Conservation (phyloP, 495 filamentous ascomycete genomes). For the Lophiostoma macrostomum region DNA sequence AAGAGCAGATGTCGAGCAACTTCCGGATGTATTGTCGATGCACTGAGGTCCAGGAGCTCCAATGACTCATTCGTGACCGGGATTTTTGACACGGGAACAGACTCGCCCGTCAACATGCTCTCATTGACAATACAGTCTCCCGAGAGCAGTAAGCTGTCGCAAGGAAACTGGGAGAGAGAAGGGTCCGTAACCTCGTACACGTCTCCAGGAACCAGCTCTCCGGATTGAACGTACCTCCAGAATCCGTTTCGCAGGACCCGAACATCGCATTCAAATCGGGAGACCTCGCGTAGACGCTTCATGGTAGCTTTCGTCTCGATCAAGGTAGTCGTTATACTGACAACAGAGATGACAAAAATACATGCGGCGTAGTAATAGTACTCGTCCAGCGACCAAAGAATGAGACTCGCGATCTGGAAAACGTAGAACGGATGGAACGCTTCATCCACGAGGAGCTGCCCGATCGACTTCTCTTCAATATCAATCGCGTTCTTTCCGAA, state of each 20-base stretch:
- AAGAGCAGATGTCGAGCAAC: slow-evolving; percentile 88
- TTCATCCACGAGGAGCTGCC: slow-evolving; percentile 87
- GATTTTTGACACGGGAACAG: slow-evolving; percentile 90
- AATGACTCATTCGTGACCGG: slow-evolving; percentile 84
- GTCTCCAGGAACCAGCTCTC: slow-evolving; percentile 91
- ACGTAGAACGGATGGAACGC: slow-evolving; percentile 97
- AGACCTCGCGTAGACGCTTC: slow-evolving; percentile 85
- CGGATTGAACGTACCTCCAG: slow-evolving; percentile 83
- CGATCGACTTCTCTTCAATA: slow-evolving; percentile 80
- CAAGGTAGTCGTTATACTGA: slow-evolving; percentile 85
- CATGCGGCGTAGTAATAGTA: slow-evolving; percentile 98
- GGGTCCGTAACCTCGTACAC: slow-evolving; percentile 97
- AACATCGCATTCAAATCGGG: slow-evolving; percentile 90
- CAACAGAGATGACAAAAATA: slow-evolving; percentile 91
- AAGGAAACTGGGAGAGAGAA: slow-evolving; percentile 86
- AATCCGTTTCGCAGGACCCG: slow-evolving; percentile 92
- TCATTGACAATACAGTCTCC: slow-evolving; percentile 99
- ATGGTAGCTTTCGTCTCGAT: slow-evolving; percentile 92
- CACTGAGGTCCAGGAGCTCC: slow-evolving; percentile 65
- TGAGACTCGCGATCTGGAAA: slow-evolving; percentile 91
- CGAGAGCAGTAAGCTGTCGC: slow-evolving; percentile 85
- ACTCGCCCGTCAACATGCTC: slow-evolving; percentile 99
- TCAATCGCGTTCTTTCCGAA: slow-evolving; percentile 89
- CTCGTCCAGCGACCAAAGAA: slow-evolving; percentile 91
- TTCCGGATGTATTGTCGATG: slow-evolving; percentile 73